phyloP scores from a whole-genome alignment of 139 green algal genomes.

The Picochlorum sp. region DNA sequence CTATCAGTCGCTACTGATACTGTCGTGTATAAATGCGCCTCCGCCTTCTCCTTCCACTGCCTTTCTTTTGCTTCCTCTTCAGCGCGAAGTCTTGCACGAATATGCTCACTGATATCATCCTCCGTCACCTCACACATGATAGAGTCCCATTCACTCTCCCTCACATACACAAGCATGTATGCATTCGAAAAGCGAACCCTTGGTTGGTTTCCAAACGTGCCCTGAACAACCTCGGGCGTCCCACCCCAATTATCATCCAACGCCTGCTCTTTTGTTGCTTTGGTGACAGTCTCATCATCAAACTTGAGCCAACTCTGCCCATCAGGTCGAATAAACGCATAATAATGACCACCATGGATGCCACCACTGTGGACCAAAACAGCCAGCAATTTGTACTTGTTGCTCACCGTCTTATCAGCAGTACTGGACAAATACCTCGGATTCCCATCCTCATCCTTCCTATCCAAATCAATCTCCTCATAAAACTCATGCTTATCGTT shows the following conservation, averaged over 20 bases:
- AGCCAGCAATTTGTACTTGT: conserved; percentile 77
- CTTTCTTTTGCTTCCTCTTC: conserved; percentile 65
- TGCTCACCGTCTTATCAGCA: conserved; percentile 59
- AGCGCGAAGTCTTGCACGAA: conserved; percentile 57
- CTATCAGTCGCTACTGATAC: conserved; percentile 43
- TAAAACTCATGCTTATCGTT: conserved; percentile 94
- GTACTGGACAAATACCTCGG: conserved; percentile 47
- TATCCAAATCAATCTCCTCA: conserved; percentile 83
- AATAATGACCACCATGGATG: conserved; percentile 96
- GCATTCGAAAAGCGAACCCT: conserved; percentile 67
- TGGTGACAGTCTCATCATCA: conserved; percentile 87
- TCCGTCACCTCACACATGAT: conserved; percentile 72
- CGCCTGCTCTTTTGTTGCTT: conserved; percentile 57
- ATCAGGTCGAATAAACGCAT: conserved; percentile 67
- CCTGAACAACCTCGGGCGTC: conserved; percentile 38
- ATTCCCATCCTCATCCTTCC: conserved; percentile 6
- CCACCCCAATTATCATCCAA: conserved; percentile 88
- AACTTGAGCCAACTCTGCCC: conserved; percentile 86
- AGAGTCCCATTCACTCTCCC: conserved; percentile 67
- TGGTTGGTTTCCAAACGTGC: background rate
- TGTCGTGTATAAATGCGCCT: conserved; percentile 89
- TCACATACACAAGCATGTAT: conserved; percentile 99
- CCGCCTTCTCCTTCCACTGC: conserved; percentile 55
- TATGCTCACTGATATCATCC: conserved; percentile 72
- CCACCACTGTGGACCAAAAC: conserved; percentile 95